A percentile compares a stretch with the other conserved stretches of the same genome.
phyloP scores from a whole-genome alignment of 371 early-diverging fungal genomes.

The Phascolomyces articulosus region DNA sequence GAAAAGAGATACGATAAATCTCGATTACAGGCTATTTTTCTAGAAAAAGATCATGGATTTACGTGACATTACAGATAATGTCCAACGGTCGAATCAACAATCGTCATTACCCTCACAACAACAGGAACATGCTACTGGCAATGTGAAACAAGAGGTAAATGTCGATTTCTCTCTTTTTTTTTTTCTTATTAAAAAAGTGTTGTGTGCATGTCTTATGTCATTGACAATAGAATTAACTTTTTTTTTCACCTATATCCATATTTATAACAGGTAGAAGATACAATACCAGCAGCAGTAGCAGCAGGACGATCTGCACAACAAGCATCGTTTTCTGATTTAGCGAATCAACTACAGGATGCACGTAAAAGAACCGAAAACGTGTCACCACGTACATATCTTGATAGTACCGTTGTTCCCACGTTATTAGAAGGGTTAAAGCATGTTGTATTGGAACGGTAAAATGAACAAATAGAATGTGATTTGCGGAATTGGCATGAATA shows the following conservation, averaged over 20 bases:
- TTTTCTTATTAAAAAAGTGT: no score
- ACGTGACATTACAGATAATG: neutral
- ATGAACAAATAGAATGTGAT: no score
- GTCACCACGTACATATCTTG: slow-evolving; percentile 61
- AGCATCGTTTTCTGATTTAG: neutral
- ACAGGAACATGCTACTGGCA: neutral
- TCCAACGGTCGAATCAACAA: neutral
- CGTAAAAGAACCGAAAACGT: slow-evolving; percentile 12
- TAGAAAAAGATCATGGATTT: neutral
- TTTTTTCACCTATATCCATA: no score
- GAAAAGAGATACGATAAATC: no score
- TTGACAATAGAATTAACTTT: no score
- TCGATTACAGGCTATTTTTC: no score
- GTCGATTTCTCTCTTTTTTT: no score
- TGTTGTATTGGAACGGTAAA: slow-evolving; percentile 61
- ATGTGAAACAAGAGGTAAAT: neutral
- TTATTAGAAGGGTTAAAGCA: slow-evolving; percentile 70
- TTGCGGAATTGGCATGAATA: neutral
- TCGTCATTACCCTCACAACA: neutral
- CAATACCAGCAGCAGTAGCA: neutral
- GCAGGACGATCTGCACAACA: neutral
- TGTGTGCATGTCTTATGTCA: neutral
- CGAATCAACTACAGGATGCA: neutral
- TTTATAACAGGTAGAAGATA: neutral
- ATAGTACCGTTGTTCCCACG: slow-evolving; percentile 61